Evolutionary conservation across 192 early-diverging fungal genomes (phyloP), one percentile per base, ranked within the genome.

Genomic region (Umbelopsis ramanniana): DNA sequence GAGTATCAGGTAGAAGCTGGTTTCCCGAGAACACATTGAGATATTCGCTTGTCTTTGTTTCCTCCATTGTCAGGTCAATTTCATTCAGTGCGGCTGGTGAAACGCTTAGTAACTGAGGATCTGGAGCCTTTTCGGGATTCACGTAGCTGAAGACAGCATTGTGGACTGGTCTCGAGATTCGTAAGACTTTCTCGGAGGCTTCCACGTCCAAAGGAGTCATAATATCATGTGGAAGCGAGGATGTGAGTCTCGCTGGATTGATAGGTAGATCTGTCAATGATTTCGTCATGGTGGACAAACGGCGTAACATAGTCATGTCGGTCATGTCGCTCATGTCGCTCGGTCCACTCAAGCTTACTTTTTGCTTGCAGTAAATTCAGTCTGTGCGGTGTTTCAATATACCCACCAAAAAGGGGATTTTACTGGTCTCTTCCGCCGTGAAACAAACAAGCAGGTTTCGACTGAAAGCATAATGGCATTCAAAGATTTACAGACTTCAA

Each of bases 21-120:
- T 70, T 81, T 26, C 86, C 85, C 66, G 83, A 84, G 74, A 72
- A 84, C 19, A 79, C 71, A 6, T 50, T 67, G 0, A 72, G 82
- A 37, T 79, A 77, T 4, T 76, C 72, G 12, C 53, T 52, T n/a
- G 48, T 66, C 43, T 73, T 75, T 37, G 1, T 67, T 66, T 46
- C 80, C 23, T 40, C 76, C 2, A 26, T 69, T 46, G 82, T 77
- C 14, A 86, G 24, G 29, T 81, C 55, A 10, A 84, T 19, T 21
- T 52, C 70, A 14, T 81, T 72, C 6, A 77, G 37, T 0, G 76
- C 81, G 1, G 67, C 22, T 55, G 70, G 71, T 12, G 83, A 84
- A 5, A 77, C 45, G 11, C 74, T 70, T 2, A 84, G 67, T 1
- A 79, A 23, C 19, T 74, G 70, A 66, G 75, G 73, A 11, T 66